Evolutionary conservation across 257 asterid species (phyloP), one percentile per base, ranked within the genome.

Genomic region (Lycium barbarum): DNA sequence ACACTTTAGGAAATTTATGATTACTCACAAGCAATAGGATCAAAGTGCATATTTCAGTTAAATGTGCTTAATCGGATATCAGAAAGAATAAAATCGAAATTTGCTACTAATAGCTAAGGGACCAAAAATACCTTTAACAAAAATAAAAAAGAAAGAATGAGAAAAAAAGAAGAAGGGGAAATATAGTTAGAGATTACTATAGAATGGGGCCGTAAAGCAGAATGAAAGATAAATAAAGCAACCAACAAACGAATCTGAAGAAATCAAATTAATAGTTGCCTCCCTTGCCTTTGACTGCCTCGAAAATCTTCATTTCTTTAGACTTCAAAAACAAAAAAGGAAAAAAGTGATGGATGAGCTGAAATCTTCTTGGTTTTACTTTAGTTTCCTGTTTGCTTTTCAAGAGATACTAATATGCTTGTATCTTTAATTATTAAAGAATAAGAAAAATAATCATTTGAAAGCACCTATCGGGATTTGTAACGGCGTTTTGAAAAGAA

Each of bases 281-380:
- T 26, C 63, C 65, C 61, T 85, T 71, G 74, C 85, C 84, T 90
- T 92, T 92, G 94, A 92, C 92, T 86, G 87, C 85, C 87, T 87
- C 87, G 85, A 85, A 78, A 89, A 80, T 87, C 85, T 86, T 88
- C 68, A 84, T 63, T 73, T 86, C 78, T 70, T 81, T 84, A 87
- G 70, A 82, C 80, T 59, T 87, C 18, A 38, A 74, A 82, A 72
- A 36, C 9, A 74, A 62, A 6, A 2, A 12, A 10, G 26, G 6
- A 7, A 72, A 26, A 12, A 13, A 38, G 57, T 17, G 1, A 12
- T 33, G 45, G 43, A 76, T 22, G 81, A 76, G 63, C 22, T 7
- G 14, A 76, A 36, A 84, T 82, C 88, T 85, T 81, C 80, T 61
- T 6, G 57, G 43, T 11, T 22, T 22, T 51, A 74, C 81, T 49